Base-by-base conservation (phyloP, 257 asterid species). In the Vinca minor region DNA sequence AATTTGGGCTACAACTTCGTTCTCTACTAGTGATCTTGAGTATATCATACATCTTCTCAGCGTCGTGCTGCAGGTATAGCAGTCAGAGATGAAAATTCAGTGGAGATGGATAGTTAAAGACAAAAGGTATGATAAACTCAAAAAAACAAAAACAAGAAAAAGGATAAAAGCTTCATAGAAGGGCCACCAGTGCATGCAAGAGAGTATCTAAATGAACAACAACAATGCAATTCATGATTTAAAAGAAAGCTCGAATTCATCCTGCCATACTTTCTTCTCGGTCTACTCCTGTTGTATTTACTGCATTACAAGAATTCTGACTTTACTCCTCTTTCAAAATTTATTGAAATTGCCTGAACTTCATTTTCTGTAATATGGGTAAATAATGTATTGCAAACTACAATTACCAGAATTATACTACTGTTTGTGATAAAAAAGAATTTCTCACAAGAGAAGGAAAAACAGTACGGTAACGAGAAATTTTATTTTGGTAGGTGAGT, bases 1-100 rank as follows among this genome's bases (percentile, higher is more conserved):
- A 72, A 70, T 74, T 78, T 64, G 83, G 62, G 60, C 75, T 83
- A 64, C 82, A 74, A 12, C 63, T 77, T 75, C 66, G 77, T 42
- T 85, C 88, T 72, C 65, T 56, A 70, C 76, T 76, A 49, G 78
- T 15, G 18, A 86, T 62, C 79, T 67, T 87, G 73, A 93, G 69
- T 63, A 81, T 82, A 67, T 78, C 78, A 74, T 85, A 93, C 87
- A 87, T 83, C 85, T 78, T 84, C 80, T 87, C 94, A 60, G 98
- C 97, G 72, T 89, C 96, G 78, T 76, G 75, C 98, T 93, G 83
- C 46, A 63, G 32, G 66, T 20, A 72, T 20, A 31, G 46, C 48
- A n/a, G 41, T 42, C 11, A 31, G 29, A 68, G 25, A 32, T 8
- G 42, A 54, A 48, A 56, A 56, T 31, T 31, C 13, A 50, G 35